Percentiles rank a stretch among this genome's conserved stretches.
Evolutionary conservation across 208 protist species (phyloP).

Genomic region (Trypanosoma scelopori): DNA sequence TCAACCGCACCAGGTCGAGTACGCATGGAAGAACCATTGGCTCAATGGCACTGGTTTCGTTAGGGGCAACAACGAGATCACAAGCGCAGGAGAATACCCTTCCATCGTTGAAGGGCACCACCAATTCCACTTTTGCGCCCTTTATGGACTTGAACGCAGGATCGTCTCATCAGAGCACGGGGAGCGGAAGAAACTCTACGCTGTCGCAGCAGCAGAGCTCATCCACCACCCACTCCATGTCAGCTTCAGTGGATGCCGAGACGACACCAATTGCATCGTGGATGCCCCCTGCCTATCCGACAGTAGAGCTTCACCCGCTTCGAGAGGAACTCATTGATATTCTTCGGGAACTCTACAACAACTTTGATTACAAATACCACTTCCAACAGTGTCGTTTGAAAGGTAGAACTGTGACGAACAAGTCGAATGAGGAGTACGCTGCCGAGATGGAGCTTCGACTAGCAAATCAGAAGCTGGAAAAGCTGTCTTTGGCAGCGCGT

Average conservation of each 20-base stretch:
- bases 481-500: neutral
- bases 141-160: no score
- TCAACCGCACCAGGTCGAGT: no score
- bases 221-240: no score
- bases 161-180: no score
- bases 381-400: slow-evolving; percentile 40
- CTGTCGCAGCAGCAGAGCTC: no score
- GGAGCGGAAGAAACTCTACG: neutral
- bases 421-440: slow-evolving; percentile 51
- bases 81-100: no score
- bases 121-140: no score
- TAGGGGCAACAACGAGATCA: no score
- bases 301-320: slow-evolving; percentile 29
- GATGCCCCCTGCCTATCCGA: neutral
- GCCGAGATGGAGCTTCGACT: slow-evolving; percentile 38
- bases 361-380: slow-evolving; percentile 68
- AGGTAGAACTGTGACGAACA: neutral
- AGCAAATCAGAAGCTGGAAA: slow-evolving; percentile 8
- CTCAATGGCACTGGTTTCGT: no score
- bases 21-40: no score
- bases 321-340: slow-evolving; percentile 53
- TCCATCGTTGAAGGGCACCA: no score
- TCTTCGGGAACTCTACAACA: slow-evolving; percentile 54
- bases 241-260: neutral
- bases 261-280: neutral